Conservation (phyloP, 2,329 filamentous ascomycete genomes). For the Ophiostoma sp. region DNA sequence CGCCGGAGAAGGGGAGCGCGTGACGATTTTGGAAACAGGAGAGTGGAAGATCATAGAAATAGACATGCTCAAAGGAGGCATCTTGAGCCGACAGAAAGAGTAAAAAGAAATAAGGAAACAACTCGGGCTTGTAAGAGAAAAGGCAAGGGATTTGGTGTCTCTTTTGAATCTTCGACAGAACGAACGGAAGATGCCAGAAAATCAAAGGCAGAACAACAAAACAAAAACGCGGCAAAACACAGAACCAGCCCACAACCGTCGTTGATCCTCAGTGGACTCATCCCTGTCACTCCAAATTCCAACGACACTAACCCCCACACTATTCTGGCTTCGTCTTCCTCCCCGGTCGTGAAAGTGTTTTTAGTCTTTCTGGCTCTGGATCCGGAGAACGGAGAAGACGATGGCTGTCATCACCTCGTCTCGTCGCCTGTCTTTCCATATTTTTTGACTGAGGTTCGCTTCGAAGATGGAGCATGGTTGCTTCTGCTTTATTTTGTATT, state of each 20-base stretch:
- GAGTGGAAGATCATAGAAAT: neutral
- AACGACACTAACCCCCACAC: slow-evolving; percentile 25
- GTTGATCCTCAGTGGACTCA: neutral
- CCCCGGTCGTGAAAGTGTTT: neutral
- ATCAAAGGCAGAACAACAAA: neutral
- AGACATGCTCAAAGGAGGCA: neutral
- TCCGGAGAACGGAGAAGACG: neutral
- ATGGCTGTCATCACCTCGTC: neutral
- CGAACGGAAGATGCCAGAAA: neutral
- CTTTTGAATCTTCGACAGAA: too few species aligned
- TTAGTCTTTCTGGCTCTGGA: neutral
- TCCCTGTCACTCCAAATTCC: neutral
- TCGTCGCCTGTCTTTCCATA: neutral
- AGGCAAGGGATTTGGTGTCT: neutral
- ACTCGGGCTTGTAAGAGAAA: neutral
- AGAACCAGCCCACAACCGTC: neutral
- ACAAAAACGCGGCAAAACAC: neutral
- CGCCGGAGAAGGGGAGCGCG: neutral
- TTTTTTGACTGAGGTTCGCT: neutral
- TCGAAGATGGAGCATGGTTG: neutral
- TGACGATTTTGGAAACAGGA: neutral
- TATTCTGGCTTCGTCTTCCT: slow-evolving; percentile 19
- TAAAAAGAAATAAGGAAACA: neutral
- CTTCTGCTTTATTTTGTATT: neutral
- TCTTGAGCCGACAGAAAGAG: neutral